Base-by-base conservation (phyloP, 2,329 filamentous ascomycete species). In the Penicillium sp. region DNA sequence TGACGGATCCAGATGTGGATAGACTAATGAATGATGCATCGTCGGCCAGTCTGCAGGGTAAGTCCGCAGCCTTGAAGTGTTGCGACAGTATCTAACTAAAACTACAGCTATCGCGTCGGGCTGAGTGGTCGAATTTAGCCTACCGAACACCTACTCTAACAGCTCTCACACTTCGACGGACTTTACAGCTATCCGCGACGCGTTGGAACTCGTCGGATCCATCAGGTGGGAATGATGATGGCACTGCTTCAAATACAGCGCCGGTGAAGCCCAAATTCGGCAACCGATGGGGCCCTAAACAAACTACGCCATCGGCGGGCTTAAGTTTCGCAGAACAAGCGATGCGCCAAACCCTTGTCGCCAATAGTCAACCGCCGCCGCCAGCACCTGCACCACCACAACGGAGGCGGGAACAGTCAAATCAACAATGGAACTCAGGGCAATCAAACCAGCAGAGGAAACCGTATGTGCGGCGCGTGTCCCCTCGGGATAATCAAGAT, bases 121-220 rank as follows among this genome's bases (percentile, higher is more conserved):
- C 76, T 66, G 75, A 76, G 64, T 68, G 75, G 65, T 70, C 72
- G 52, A 72, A 71, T 65, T 67, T 72, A 55, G 66, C 69, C 44
- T 66, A 67, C 54, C 62, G 60, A 52, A 65, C 62, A 61, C 55
- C 65, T 58, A 53, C 63, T 52, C 57, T 61, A 33, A 49, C 65
- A 50, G 54, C 53, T 41, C 59, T 60, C 46, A 39, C 62, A 36
- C 64, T 68, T 53, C 67, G 69, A 57, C 73, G 75, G 53, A 60
- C 64, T 7, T 76, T 78, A 59, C 71, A 66, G 44, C 69, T 71
- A 11, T 74, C 70, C 38, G 54, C 65, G 27, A 53, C 57, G 29
- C 59, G 52, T 40, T 58, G 60, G 33, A 67, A 70, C 43, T 68
- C 73, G 1, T 72, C 69, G 19, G 63, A 68, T 11, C 59, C 63